Conservation (phyloP, 2,329 filamentous ascomycete species). For the Talaromyces albobiverticillius region DNA sequence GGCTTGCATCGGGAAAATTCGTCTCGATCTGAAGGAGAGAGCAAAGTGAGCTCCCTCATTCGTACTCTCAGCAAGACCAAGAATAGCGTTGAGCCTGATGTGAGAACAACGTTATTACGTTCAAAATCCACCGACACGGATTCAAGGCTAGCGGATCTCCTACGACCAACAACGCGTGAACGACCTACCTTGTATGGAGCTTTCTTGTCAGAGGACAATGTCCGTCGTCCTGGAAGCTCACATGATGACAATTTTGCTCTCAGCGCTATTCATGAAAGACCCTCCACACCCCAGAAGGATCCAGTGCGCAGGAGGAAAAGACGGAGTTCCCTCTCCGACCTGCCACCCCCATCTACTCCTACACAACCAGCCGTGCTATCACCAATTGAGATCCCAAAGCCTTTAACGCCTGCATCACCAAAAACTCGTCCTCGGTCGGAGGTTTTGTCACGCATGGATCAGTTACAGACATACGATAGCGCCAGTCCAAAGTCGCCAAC, state of each 20-base stretch:
- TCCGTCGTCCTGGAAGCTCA: constrained; percentile 42
- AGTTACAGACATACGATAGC: constrained; percentile 5
- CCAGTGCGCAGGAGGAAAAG: constrained; percentile 67
- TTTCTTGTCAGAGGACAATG: constrained; percentile 47
- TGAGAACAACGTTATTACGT: constrained; percentile 64
- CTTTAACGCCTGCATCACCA: constrained; percentile 29
- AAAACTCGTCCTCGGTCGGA: constrained; percentile 26
- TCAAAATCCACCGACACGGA: constrained; percentile 77
- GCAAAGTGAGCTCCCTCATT: constrained; percentile 74
- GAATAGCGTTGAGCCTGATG: constrained; percentile 61
- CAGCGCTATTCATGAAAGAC: constrained; percentile 50
- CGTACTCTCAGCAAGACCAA: constrained; percentile 81
- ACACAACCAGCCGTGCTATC: constrained; percentile 49
- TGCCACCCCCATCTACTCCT: constrained; percentile 65
- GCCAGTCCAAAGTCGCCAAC: not conserved
- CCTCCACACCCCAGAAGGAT: constrained; percentile 44
- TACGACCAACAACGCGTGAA: constrained; percentile 57
- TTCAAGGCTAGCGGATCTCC: constrained; percentile 42
- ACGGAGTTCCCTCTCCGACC: constrained; percentile 85
- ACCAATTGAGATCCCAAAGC: constrained; percentile 34
- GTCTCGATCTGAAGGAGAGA: constrained; percentile 62
- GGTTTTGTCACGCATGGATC: constrained; percentile 19
- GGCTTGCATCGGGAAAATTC: constrained; percentile 76
- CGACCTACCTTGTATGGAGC: constrained; percentile 48
- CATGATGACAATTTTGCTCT: constrained; percentile 51